Conservation (phyloP, 2,329 filamentous ascomycete genomes). For the Aureobasidium musti region DNA sequence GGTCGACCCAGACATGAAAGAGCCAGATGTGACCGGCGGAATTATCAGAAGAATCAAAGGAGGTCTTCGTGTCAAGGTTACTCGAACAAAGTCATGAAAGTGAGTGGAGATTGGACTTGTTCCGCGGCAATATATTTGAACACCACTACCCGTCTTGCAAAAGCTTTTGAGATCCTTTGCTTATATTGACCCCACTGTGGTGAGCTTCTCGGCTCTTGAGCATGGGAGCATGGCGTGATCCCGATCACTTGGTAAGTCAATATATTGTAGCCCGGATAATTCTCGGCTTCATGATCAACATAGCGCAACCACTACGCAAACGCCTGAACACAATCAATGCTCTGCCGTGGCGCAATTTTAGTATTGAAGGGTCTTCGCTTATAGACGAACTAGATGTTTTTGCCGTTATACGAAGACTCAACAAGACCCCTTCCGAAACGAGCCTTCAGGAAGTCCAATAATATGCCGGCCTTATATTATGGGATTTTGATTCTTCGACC, state of each 20-base stretch:
- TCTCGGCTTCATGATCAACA: slow-evolving; percentile 10
- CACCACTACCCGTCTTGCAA: neutral
- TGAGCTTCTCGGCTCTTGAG: neutral
- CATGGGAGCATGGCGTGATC: neutral
- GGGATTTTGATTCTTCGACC: neutral
- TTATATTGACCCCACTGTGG: neutral
- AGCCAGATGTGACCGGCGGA: slow-evolving; percentile 17
- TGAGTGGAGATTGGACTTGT: too few species aligned
- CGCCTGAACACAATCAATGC: slow-evolving; percentile 6
- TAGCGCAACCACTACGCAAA: neutral
- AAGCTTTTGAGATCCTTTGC: neutral
- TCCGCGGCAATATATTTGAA: neutral
- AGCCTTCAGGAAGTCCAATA: neutral
- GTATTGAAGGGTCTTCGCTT: neutral
- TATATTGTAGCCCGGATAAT: neutral
- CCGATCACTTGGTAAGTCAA: neutral
- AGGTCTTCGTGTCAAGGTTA: slow-evolving; percentile 28
- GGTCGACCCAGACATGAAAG: slow-evolving; percentile 30
- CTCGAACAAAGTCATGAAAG: slow-evolving; percentile 23
- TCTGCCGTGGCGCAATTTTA: neutral
- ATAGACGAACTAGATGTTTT: neutral
- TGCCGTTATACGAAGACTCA: neutral
- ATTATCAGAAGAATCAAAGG: slow-evolving; percentile 29
- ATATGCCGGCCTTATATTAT: neutral
- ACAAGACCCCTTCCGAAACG: neutral